Conservation (phyloP, 108 stramenopile species). For the Conticribra weissflogii region DNA sequence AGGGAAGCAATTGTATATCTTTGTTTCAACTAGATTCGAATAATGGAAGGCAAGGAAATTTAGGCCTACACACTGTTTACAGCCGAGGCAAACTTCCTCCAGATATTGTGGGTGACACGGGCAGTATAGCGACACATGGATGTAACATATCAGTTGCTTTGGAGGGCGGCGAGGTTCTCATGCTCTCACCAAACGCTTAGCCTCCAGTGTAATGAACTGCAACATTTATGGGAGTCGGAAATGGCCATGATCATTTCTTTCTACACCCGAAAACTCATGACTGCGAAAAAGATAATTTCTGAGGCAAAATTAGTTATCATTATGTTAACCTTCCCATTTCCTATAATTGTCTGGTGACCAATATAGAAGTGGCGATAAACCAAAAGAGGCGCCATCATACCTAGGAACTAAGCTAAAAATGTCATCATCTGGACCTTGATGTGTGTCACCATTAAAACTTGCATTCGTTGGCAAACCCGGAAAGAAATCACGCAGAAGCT, state of each 20-base stretch:
- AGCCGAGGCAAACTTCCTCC: conserved; percentile 63
- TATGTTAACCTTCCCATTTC: conserved; percentile 1
- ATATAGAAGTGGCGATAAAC: conserved; percentile 73
- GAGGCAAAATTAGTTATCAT: neutral
- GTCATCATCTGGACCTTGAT: conserved; percentile 12
- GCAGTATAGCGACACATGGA: conserved; percentile 55
- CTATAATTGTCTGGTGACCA: conserved; percentile 61
- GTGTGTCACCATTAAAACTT: conserved; percentile 5
- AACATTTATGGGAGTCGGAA: too few relatives aligned
- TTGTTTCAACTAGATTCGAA: conserved; percentile 43
- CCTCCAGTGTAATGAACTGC: too few relatives aligned
- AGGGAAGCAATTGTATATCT: conserved; percentile 57
- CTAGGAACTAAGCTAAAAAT: conserved; percentile 70
- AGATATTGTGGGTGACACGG: conserved; percentile 65
- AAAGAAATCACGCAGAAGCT: conserved; percentile 62
- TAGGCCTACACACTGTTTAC: conserved; percentile 42
- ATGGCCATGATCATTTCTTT: too few relatives aligned
- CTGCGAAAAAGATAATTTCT: too few relatives aligned
- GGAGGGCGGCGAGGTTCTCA: conserved; percentile 64
- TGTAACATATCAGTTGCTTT: conserved; percentile 55
- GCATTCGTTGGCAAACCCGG: conserved; percentile 39
- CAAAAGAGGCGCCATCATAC: conserved; percentile 71
- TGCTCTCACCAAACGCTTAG: conserved; percentile 44
- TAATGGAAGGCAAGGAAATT: neutral
- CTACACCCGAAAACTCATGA: too few relatives aligned